Percentiles rank a stretch among this genome's conserved stretches.
These are phyloP conservation scores for Cercospora nicotianae DNA, from an alignment of 2,329 filamentous ascomycete genomes.

Conservation along the genomic window DNA sequence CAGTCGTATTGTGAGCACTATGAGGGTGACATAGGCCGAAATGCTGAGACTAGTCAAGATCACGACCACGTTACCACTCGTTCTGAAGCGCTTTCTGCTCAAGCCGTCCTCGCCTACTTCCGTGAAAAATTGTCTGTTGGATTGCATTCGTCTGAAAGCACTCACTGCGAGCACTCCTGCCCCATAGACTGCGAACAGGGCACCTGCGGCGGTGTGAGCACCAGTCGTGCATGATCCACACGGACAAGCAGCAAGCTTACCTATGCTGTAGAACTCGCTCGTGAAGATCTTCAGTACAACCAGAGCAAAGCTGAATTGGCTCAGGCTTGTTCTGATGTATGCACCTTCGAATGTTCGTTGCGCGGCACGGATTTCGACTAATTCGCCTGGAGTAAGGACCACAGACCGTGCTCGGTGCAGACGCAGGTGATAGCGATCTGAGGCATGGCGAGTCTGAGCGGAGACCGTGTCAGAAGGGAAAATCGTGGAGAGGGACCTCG, in stretches of 20 bases:
- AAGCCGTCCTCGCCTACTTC: conserved; percentile 61
- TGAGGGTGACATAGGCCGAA: conserved; percentile 60
- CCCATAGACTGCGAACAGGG: conserved; percentile 89
- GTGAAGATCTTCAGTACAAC: conserved; percentile 97
- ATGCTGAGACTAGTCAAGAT: conserved; percentile 63
- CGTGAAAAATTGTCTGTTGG: conserved; percentile 90
- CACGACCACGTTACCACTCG: conserved; percentile 65
- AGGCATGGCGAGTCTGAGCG: conserved; percentile 57
- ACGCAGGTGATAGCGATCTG: conserved; percentile 74
- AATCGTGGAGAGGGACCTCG: neutral
- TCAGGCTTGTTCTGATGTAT: conserved; percentile 90
- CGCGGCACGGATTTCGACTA: conserved; percentile 91
- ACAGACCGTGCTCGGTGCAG: conserved; percentile 82
- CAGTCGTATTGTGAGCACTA: conserved; percentile 59
- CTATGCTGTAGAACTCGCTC: conserved; percentile 91
- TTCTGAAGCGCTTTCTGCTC: conserved; percentile 60
- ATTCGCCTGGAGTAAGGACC: conserved; percentile 75
- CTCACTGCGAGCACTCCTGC: conserved; percentile 79
- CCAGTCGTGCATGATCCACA: no score
- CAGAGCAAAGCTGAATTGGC: conserved; percentile 92
- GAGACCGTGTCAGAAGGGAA: neutral
- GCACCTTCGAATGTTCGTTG: conserved; percentile 97
- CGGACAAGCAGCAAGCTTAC: conserved; percentile 39
- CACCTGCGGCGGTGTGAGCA: conserved; percentile 42
- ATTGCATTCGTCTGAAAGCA: conserved; percentile 82